Evolutionary conservation across 2,329 filamentous ascomycete species (phyloP).

Genomic region (Exophiala oligosperma): DNA sequence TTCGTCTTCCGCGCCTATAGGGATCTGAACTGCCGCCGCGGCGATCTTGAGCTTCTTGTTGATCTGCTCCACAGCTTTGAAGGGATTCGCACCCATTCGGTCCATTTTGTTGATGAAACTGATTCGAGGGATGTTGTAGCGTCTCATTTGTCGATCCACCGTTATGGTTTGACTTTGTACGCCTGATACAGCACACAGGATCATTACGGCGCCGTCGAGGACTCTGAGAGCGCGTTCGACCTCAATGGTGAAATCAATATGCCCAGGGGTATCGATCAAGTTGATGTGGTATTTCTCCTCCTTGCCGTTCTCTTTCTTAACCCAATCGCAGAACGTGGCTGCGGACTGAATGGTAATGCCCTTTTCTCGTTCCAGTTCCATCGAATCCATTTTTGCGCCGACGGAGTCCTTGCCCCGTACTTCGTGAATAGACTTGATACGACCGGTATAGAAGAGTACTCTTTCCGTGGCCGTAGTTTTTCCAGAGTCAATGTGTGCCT

Average conservation of each 20-base stretch:
- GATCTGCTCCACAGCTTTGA: conserved; percentile 96
- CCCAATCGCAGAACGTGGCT: conserved; percentile 96
- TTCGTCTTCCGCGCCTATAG: conserved; percentile 87
- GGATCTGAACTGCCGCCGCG: conserved; percentile 90
- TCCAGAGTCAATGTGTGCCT: conserved; percentile 97
- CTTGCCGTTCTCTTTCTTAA: conserved; percentile 78
- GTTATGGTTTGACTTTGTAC: conserved; percentile 98
- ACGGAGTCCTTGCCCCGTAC: conserved; percentile 92
- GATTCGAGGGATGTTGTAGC: conserved; percentile 93
- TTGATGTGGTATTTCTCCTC: conserved; percentile 97
- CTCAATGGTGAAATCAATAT: conserved; percentile 99
- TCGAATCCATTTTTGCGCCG: conserved; percentile 99
- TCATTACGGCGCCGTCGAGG: conserved; percentile 96
- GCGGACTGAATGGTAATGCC: conserved; percentile 99
- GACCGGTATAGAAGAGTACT: conserved; percentile 95
- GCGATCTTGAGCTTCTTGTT: conserved; percentile 92
- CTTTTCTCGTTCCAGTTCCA: conserved; percentile 97
- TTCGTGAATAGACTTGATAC: conserved; percentile 96
- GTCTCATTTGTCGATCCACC: conserved; percentile 96
- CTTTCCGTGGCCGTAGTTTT: conserved; percentile 97
- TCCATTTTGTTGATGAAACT: conserved; percentile 99
- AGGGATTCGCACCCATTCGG: conserved; percentile 96
- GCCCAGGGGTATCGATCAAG: conserved; percentile 95
- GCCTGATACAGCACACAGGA: conserved; percentile 93
- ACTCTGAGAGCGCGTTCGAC: conserved; percentile 94